Evolutionary conservation across 768 basidiomycete genomes (phyloP).

Genomic region (Podaxis sp.): DNA sequence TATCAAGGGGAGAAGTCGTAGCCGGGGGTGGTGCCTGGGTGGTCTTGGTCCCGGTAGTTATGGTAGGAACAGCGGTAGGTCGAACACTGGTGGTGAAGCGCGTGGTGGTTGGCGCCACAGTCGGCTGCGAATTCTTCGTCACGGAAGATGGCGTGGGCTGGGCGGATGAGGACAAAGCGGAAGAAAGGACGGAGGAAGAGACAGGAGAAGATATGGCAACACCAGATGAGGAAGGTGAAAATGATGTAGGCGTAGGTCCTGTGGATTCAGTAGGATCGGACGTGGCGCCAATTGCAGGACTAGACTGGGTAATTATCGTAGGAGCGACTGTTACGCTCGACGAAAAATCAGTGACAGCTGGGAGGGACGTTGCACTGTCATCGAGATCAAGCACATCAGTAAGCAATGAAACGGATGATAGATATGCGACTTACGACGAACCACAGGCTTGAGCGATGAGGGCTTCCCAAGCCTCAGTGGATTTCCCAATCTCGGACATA

Average conservation of each 20-base stretch:
- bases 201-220: slow-evolving; percentile 15
- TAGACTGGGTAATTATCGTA: neutral
- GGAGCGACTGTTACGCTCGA: neutral
- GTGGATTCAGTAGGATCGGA: slow-evolving; percentile 9
- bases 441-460: slow-evolving; percentile 43
- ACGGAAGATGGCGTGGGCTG: slow-evolving; percentile 13
- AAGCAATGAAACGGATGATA: neutral
- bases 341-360: neutral
- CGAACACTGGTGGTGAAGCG: slow-evolving; percentile 13
- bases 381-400: neutral
- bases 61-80: slow-evolving; percentile 7
- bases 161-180: slow-evolving; percentile 18
- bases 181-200: slow-evolving; percentile 15
- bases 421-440: slow-evolving; percentile 10
- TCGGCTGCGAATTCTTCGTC: slow-evolving; percentile 10
- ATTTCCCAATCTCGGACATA: slow-evolving; percentile 29
- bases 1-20: slow-evolving; percentile 16
- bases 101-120: slow-evolving; percentile 12
- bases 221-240: slow-evolving; percentile 4
- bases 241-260: slow-evolving; percentile 2
- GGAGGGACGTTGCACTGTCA: neutral
- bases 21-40: slow-evolving; percentile 14
- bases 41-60: neutral
- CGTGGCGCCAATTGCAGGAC: neutral
- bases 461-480: slow-evolving; percentile 28